Evolutionary conservation across 805 yeast genomes (phyloP), one percentile per base, ranked within the genome.

Genomic region (Starmerella davenportii): DNA sequence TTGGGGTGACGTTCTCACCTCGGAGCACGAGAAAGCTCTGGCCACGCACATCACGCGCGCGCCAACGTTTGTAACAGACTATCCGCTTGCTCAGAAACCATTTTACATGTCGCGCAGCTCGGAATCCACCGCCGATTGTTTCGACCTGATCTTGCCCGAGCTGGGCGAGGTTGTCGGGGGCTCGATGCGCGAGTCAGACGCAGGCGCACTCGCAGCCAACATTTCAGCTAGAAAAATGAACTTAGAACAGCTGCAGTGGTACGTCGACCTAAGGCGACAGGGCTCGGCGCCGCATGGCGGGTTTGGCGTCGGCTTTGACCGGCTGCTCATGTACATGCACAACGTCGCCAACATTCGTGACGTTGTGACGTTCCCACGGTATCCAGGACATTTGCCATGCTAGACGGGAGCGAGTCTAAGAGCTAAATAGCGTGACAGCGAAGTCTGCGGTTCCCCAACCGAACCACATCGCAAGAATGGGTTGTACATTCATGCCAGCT

Each of bases 221-320:
- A 72, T 87, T 56, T 41, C 54, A 5, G 40, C 52, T 3, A 58
- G 78, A 39, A 61, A 60, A 2, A 79, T 84, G 85, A 67, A 70
- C 38, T 35, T 52, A 0, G 51, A 55, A 2, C 69, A 70, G 16
- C 56, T 90, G 56, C 64, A 69, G 23, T 90, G 99, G 99, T 90
- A 85, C 53, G 48, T 76, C 21, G 69, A 75, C 1, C 63, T 79
- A 7, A 65, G 98, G 43, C 62, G 62, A 43, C 74, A 78, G 48
- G 96, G 95, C 0, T 62, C 79, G 2, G 76, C 76, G 18, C 94
- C 95, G 0, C 96, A 87, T 54, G 98, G 98, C 35, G 99, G 99
- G 0, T 90, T 78, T 58, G 99, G 99, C 0, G 63, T 90, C 64
- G 99, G 99, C 0, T 72, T 85, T 48, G 98, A 90, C 56, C 63